phyloP scores from a whole-genome alignment of 2,329 filamentous ascomycete species.

The Alternaria atra region DNA sequence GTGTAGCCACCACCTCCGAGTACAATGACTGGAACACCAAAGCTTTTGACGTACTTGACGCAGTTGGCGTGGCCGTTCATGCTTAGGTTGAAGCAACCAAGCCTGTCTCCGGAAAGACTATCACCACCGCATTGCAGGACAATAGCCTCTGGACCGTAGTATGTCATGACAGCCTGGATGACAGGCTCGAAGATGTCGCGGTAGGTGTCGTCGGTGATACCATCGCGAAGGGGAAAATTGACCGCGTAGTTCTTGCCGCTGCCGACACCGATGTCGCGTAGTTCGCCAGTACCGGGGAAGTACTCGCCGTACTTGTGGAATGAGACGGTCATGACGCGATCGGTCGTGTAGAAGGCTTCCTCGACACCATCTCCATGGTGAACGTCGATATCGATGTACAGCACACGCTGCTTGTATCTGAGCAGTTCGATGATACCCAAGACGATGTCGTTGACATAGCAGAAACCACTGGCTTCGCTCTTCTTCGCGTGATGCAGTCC shows the following conservation, averaged over 20 bases:
- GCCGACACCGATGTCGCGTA: constrained; percentile 74
- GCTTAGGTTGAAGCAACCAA: constrained; percentile 75
- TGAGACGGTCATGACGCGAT: constrained; percentile 75
- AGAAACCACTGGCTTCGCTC: constrained; percentile 92
- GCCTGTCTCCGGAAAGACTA: constrained; percentile 71
- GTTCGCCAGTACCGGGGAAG: constrained; percentile 74
- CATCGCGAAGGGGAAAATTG: constrained; percentile 74
- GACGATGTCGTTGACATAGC: constrained; percentile 98
- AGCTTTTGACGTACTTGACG: constrained; percentile 73
- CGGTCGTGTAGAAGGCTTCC: constrained; percentile 76
- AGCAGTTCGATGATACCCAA: constrained; percentile 90
- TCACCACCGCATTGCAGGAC: constrained; percentile 75
- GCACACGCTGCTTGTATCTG: constrained; percentile 80
- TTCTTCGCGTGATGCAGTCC: constrained; percentile 97
- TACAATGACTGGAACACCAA: constrained; percentile 71
- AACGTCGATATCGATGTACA: constrained; percentile 95
- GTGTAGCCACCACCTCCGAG: constrained; percentile 75
- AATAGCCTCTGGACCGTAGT: constrained; percentile 72
- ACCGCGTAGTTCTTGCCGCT: constrained; percentile 73
- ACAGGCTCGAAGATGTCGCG: constrained; percentile 74
- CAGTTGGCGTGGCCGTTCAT: constrained; percentile 77
- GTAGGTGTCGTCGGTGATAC: constrained; percentile 73
- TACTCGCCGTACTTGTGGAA: constrained; percentile 80
- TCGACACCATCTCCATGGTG: constrained; percentile 86
- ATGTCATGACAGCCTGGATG: constrained; percentile 74